Base-by-base conservation (phyloP, 2,329 filamentous ascomycete genomes). In the Cercospora sp. region DNA sequence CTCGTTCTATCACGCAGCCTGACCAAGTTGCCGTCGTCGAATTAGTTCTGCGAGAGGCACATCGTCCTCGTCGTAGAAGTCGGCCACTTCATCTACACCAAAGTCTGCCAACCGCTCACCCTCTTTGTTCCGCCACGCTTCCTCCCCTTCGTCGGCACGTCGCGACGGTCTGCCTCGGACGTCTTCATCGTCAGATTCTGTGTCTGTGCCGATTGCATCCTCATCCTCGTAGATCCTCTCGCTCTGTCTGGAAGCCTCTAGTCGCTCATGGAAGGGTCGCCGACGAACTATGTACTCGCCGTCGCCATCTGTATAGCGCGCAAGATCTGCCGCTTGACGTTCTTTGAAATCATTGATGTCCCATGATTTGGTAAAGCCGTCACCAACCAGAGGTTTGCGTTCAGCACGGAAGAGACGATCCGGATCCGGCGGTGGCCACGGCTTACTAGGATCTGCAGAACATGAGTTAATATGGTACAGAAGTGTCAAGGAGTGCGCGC, bases 41-140 rank as follows among this genome's bases (percentile, higher is more conserved):
- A 93, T 79, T 13, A 94, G 74, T 75, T 92, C 88, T 3, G 86
- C 88, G 48, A 94, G 79, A 0, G 91, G 91, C 13, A 94, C 80
- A 73, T 93, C 88, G 68, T 90, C 88, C 70, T 89, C 87, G 72
- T 88, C 84, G 30, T 88, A 87, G 58, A 89, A 89, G 69, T 93
- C 90, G 0, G 85, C 86, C 13, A 91, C 90, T 74, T 93, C 90
- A 73, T 94, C 92, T 0, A 95, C 91, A 1, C 92, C 92, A 75
- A 89, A 95, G 74, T 95, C 92, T 51, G 86, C 84, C 60, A 95
- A 79, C 36, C 88, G 83, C 75, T 94, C 91, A 1, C 91, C 92
- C 63, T 94, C 91, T 0, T 87, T 84, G 72, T 94, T 94, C 0
- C 84, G 87, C 91, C 91, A 95, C 5, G 82, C 85, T 51, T 85